Evolutionary conservation across 1,284 basidiomycete species (phyloP).

Genomic region (Papiliotrema fonsecae): DNA sequence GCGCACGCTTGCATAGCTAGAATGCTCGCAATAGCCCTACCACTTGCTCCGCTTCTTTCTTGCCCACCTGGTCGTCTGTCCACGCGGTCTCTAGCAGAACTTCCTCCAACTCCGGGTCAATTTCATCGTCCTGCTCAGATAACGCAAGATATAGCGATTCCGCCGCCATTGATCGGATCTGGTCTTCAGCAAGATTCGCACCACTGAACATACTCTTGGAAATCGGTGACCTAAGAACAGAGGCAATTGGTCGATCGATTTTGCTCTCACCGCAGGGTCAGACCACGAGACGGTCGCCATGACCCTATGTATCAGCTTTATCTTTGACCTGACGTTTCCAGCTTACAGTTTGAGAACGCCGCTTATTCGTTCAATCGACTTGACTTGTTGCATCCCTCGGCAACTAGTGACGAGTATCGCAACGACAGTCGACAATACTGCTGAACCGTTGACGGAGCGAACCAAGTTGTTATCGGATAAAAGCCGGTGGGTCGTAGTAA

Average conservation of each 20-base stretch:
- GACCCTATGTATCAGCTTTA: slow-evolving; percentile 52
- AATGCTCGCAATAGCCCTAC: slow-evolving; percentile 10
- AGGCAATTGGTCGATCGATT: slow-evolving; percentile 53
- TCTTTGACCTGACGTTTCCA: background rate
- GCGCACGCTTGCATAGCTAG: no score
- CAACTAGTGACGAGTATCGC: slow-evolving; percentile 12
- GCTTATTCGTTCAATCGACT: slow-evolving; percentile 69
- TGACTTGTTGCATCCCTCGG: slow-evolving; percentile 51
- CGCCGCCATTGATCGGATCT: slow-evolving; percentile 73
- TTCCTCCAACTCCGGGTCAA: slow-evolving; percentile 68
- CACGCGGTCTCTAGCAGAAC: slow-evolving; percentile 75
- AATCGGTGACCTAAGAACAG: slow-evolving; percentile 69
- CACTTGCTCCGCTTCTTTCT: slow-evolving; percentile 9
- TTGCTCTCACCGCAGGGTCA: slow-evolving; percentile 44
- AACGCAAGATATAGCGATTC: slow-evolving; percentile 73
- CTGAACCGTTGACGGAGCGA: no score
- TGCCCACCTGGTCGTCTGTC: slow-evolving; percentile 40
- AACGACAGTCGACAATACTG: background rate
- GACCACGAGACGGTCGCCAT: slow-evolving; percentile 42
- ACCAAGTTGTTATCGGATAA: background rate
- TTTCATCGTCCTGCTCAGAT: slow-evolving; percentile 65
- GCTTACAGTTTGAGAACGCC: slow-evolving; percentile 75
- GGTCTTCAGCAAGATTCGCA: slow-evolving; percentile 3
- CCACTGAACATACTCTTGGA: slow-evolving; percentile 58
- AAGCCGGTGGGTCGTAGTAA: slow-evolving; percentile 68